Conservation (phyloP, 352 stramenopile species). For the Globisporangium irregulare region DNA sequence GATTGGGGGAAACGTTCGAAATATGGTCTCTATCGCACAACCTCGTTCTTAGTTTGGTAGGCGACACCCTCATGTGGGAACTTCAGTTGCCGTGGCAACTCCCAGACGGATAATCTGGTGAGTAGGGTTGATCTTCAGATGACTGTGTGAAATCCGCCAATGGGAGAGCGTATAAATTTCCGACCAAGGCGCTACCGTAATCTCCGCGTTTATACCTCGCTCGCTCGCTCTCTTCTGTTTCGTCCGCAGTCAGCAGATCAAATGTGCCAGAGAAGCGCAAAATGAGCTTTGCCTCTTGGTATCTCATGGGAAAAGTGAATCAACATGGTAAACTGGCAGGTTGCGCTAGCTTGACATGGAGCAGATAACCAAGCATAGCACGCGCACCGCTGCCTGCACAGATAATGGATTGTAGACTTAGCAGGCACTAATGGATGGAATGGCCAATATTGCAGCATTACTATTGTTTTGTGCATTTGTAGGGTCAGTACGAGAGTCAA, state of each 20-base stretch:
- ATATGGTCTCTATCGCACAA: not conserved
- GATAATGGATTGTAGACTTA: not conserved
- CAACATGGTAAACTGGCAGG: not conserved
- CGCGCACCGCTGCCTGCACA: too few species aligned
- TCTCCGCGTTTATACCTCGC: too few species aligned
- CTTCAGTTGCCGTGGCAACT: conserved; percentile 4
- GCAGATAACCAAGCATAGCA: too few species aligned
- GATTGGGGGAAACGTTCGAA: not conserved
- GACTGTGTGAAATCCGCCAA: not conserved
- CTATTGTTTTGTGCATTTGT: not conserved
- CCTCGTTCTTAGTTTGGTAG: not conserved
- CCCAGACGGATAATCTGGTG: not conserved
- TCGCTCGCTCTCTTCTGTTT: not conserved
- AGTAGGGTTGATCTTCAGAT: conserved; percentile 11
- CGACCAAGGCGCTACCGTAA: not conserved
- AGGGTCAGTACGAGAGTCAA: not conserved
- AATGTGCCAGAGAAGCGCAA: not conserved
- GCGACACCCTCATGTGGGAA: not conserved
- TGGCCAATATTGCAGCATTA: not conserved
- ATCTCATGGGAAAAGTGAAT: not conserved
- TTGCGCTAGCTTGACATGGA: not conserved
- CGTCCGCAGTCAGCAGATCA: not conserved
- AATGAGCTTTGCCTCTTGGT: not conserved
- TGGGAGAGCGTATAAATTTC: not conserved
- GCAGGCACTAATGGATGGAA: not conserved